Conservation (phyloP, 2,329 filamentous ascomycete genomes). For the Septoria linicola region DNA sequence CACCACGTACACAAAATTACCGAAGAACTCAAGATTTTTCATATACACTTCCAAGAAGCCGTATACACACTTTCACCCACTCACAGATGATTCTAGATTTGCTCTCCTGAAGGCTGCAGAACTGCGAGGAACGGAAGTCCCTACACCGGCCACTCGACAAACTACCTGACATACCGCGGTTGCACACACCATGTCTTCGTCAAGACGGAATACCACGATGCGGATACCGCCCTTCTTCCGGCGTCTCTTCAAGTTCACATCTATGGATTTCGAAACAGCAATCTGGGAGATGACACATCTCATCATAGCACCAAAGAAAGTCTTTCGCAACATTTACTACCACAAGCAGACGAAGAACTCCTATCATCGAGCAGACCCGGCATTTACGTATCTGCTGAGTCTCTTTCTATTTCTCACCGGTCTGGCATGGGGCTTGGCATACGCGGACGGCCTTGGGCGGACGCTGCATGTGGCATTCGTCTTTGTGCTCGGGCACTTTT, state of each 20-base stretch:
- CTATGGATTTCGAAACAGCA: conserved; percentile 72
- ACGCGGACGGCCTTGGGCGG: conserved; percentile 46
- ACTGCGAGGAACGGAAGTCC: background rate
- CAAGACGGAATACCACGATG: conserved; percentile 45
- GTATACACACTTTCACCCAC: too few relatives aligned
- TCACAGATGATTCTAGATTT: too few relatives aligned
- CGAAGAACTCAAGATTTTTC: too few relatives aligned
- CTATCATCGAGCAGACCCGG: conserved; percentile 67
- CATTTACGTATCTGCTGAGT: conserved; percentile 67
- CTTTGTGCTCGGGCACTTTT: conserved; percentile 60
- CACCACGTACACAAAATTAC: background rate
- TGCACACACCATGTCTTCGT: conserved; percentile 27
- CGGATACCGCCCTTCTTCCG: conserved; percentile 68
- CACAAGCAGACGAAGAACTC: conserved; percentile 67
- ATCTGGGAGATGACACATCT: conserved; percentile 71
- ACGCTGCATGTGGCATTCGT: conserved; percentile 48
- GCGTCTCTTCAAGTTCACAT: conserved; percentile 68
- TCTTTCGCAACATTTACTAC: conserved; percentile 69
- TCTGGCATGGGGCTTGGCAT: conserved; percentile 60
- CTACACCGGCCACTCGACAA: too few relatives aligned
- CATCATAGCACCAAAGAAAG: conserved; percentile 67
- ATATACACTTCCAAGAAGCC: too few relatives aligned
- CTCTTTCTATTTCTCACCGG: conserved; percentile 59
- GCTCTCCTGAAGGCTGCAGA: background rate
- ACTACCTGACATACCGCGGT: background rate